These are phyloP conservation scores for Jatropha podagrica DNA, from an alignment of 441 rosid genomes.

Conservation along the genomic window DNA sequence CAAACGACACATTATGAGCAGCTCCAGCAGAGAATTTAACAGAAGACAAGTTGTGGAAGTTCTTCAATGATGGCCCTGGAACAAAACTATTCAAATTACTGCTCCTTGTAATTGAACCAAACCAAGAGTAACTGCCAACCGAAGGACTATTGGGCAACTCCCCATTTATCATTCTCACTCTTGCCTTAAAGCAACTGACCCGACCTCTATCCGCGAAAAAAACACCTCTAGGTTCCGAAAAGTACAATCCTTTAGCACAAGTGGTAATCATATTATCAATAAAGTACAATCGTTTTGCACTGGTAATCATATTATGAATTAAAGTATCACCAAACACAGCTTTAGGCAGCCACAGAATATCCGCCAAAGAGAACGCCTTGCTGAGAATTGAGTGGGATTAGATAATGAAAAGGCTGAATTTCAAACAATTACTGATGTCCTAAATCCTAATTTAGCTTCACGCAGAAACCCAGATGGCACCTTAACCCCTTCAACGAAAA, in stretches of 20 bases:
- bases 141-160: constrained; percentile 41
- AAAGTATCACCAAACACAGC: constrained; percentile 41
- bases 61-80: constrained; percentile 33
- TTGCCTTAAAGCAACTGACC: constrained; percentile 41
- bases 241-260: constrained; percentile 29
- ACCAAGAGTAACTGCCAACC: constrained; percentile 44
- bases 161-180: constrained; percentile 51
- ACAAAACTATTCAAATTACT: constrained; percentile 23
- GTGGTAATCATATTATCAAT: constrained; percentile 38
- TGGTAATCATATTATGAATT: too few species aligned
- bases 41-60: constrained; percentile 37
- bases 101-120: constrained; percentile 35
- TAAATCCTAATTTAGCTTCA: constrained; percentile 63
- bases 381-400: constrained; percentile 26
- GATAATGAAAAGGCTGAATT: constrained; percentile 27
- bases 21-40: constrained; percentile 48
- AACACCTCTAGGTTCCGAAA: constrained; percentile 35
- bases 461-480: constrained; percentile 65
- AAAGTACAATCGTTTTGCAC: neutral
- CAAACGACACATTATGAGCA: constrained; percentile 62
- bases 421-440: constrained; percentile 29
- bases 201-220: constrained; percentile 36
- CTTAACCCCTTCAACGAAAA: constrained; percentile 32
- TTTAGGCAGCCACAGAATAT: constrained; percentile 51
- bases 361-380: constrained; percentile 27